These are phyloP conservation scores for Suhomyces sp. DNA, from an alignment of 805 yeast species.

Conservation along the genomic window DNA sequence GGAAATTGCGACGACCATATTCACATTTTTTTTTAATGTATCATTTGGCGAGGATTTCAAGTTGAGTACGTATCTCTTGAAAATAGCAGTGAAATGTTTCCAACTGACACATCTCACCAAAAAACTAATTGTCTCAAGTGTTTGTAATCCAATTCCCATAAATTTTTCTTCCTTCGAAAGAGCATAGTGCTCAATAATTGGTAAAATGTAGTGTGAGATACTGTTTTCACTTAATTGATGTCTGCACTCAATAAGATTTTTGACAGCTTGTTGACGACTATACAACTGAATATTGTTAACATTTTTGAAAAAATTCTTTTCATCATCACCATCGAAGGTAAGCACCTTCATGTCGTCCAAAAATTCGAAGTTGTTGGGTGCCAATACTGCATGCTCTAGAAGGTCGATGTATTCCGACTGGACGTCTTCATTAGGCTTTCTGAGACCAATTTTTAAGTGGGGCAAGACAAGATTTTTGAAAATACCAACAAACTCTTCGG, in stretches of 20 bases:
- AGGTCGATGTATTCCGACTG: slow-evolving; percentile 71
- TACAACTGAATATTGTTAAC: slow-evolving; percentile 80
- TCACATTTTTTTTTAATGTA: slow-evolving; percentile 54
- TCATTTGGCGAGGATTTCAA: slow-evolving; percentile 38
- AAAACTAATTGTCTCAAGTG: slow-evolving; percentile 58
- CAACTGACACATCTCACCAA: slow-evolving; percentile 62
- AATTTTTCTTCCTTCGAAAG: slow-evolving; percentile 53
- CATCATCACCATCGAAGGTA: slow-evolving; percentile 60
- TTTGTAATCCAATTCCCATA: slow-evolving; percentile 62
- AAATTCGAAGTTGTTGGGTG: slow-evolving; percentile 44
- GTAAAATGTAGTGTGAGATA: slow-evolving; percentile 77
- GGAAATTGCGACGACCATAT: slow-evolving; percentile 56
- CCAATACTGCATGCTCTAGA: slow-evolving; percentile 58
- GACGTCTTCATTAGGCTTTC: slow-evolving; percentile 54
- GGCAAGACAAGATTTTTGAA: slow-evolving; percentile 62
- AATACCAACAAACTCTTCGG: slow-evolving; percentile 31
- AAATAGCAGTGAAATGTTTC: slow-evolving; percentile 76
- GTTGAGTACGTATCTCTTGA: slow-evolving; percentile 60
- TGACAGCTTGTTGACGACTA: slow-evolving; percentile 81
- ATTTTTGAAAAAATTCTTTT: slow-evolving; percentile 75
- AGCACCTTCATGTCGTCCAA: slow-evolving; percentile 66
- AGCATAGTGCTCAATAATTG: slow-evolving; percentile 81
- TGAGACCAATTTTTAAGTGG: slow-evolving; percentile 61
- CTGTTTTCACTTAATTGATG: slow-evolving; percentile 48
- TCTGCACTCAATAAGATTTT: slow-evolving; percentile 54